Base-by-base conservation (phyloP, 164 flowering plant species). In the Liquidambar formosana region DNA sequence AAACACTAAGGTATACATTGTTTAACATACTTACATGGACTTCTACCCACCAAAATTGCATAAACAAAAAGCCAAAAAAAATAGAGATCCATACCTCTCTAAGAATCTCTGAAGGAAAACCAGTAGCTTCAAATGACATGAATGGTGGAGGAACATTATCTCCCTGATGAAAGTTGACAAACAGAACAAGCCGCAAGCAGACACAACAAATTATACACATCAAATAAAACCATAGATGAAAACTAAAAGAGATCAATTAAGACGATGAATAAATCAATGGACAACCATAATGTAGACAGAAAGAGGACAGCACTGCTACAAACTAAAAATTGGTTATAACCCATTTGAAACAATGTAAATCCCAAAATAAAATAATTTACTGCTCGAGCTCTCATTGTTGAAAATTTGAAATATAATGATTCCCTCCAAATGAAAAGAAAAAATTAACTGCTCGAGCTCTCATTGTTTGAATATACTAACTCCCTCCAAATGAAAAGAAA, bases 31-130 rank as follows among this genome's bases (percentile, higher is more conserved):
- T 75, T 76, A 76, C 73, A 73, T 9, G 45, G 49, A 64, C 45
- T 63, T 56, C 54, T 47, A 45, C 64, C 51, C 73, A 61, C 46
- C 33, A 62, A 54, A 38, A 51, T 12, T 57, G 58, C 48, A 58
- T 62, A 63, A 43, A 67, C 26, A 41, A 44, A 60, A 57, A 8
- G 52, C 28, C n/a, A 47, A 59, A 53, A 59, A 11, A 52, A 62
- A 46, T n/a, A 57, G 43, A 73, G 33, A 11, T 4, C 5, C 61
- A 73, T 85, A 95, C 99, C 98, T 89, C 97, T 81, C 80, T 88
- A 46, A 95, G 86, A 70, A 95, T 75, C 85, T 93, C 99, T 6
- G 90, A 49, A 11, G 99, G 92, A 62, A 95, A 90, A 9, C 94
- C 97, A 74, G 96, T 82, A 51, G 86, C 73, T 61, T 90, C 93